Conservation (phyloP, 257 asterid species). For the Solanum pennellii region DNA sequence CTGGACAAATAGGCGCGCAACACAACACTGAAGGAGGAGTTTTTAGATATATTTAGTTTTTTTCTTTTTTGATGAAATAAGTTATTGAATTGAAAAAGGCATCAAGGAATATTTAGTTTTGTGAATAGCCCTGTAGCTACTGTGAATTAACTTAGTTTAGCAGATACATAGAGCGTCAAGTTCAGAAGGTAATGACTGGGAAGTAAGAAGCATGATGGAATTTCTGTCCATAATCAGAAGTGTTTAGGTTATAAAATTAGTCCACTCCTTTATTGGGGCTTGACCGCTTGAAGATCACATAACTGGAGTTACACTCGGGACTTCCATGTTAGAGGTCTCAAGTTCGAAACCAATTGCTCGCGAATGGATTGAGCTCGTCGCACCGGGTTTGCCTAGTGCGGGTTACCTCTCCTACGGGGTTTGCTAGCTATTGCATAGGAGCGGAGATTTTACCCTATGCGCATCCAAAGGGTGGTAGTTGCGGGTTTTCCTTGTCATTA, state of each 20-base stretch:
- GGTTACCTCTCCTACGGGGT: neutral
- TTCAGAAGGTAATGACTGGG: neutral
- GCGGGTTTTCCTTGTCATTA: neutral
- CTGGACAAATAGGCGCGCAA: neutral
- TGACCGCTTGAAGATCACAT: neutral
- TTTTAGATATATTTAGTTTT: neutral
- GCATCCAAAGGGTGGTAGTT: neutral
- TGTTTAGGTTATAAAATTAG: neutral
- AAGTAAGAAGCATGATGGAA: neutral
- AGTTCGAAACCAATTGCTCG: neutral
- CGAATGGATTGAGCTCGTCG: neutral
- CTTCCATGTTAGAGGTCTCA: neutral
- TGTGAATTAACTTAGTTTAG: neutral
- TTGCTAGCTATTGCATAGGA: neutral
- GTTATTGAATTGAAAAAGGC: neutral
- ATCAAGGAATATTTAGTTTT: neutral
- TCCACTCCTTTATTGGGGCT: neutral
- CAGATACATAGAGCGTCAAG: neutral
- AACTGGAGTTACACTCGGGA: neutral
- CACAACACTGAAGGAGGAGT: neutral
- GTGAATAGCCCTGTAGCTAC: neutral
- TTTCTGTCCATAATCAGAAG: neutral
- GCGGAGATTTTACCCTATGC: neutral
- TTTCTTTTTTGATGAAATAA: neutral
- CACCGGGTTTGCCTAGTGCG: neutral